Evolutionary conservation across 306 rosid species (phyloP).

Genomic region (Gillenia trifoliata): DNA sequence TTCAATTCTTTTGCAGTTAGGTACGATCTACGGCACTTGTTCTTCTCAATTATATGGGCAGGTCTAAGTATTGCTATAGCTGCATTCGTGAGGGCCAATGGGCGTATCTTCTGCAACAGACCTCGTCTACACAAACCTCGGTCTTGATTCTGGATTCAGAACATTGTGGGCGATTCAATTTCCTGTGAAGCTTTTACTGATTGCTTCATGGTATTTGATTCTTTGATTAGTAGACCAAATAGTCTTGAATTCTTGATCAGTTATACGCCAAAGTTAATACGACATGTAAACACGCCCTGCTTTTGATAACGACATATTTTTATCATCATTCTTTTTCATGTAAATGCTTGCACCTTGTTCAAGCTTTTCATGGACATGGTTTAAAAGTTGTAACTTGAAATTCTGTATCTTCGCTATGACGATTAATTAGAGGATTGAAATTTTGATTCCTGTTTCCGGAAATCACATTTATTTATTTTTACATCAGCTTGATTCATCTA

Average conservation of each 20-base stretch:
- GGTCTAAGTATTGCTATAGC: conserved; percentile 69
- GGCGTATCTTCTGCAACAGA: conserved; percentile 87
- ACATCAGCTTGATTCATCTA: neutral
- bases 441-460: neutral
- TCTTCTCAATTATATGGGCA: conserved; percentile 87
- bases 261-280: conserved; percentile 16
- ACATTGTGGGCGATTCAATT: conserved; percentile 16
- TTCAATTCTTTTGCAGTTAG: conserved; percentile 45
- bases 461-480: neutral
- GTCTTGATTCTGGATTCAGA: conserved; percentile 24
- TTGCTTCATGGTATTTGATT: conserved; percentile 29
- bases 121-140: conserved; percentile 80
- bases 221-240: conserved; percentile 25
- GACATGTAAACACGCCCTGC: conserved; percentile 24
- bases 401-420: neutral
- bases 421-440: neutral
- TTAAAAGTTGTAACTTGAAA: conserved; percentile 3
- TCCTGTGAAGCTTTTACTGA: conserved; percentile 10
- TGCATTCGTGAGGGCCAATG: conserved; percentile 82
- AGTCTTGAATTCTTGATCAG: conserved; percentile 22
- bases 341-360: conserved; percentile 14
- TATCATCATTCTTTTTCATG: conserved; percentile 22
- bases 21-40: conserved; percentile 70
- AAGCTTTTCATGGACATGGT: conserved; percentile 13
- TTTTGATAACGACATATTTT: conserved; percentile 4